A percentile compares a stretch with the other conserved stretches of the same genome.
phyloP scores from a whole-genome alignment of 2,329 filamentous ascomycete genomes.

The Dactylellina sp. region DNA sequence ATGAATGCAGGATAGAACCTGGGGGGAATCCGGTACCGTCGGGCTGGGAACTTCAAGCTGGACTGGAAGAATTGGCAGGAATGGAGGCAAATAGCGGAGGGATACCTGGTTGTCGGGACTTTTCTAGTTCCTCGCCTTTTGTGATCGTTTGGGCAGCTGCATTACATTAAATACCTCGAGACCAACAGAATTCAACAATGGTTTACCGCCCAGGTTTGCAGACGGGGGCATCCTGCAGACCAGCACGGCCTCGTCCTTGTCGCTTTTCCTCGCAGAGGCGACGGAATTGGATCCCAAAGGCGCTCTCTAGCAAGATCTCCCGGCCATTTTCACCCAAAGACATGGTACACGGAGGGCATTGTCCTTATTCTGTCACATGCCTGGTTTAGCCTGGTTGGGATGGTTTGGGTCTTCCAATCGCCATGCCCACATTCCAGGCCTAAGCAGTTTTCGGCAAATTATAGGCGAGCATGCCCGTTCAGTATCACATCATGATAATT shows the following conservation, averaged over 20 bases:
- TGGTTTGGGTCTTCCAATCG: constrained; percentile 7
- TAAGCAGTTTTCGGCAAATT: constrained; percentile 50
- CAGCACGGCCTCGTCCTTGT: neutral
- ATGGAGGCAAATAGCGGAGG: constrained; percentile 38
- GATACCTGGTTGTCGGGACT: constrained; percentile 53
- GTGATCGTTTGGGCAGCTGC: constrained; percentile 44
- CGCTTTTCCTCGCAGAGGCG: constrained; percentile 32
- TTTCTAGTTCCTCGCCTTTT: constrained; percentile 19
- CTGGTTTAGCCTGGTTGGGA: constrained; percentile 21
- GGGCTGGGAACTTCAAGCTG: constrained; percentile 41
- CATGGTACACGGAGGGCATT: constrained; percentile 26
- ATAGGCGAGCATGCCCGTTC: constrained; percentile 33
- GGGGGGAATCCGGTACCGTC: constrained; percentile 40
- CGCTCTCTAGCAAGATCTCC: constrained; percentile 19
- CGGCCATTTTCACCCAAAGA: constrained; percentile 32
- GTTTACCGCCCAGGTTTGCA: too few species aligned
- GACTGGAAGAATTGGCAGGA: constrained; percentile 21
- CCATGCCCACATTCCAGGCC: constrained; percentile 28
- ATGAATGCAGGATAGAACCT: constrained; percentile 21
- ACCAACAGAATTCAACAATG: neutral
- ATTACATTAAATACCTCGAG: constrained; percentile 55
- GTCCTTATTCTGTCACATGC: constrained; percentile 26
- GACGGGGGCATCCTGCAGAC: too few species aligned
- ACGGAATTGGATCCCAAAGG: constrained; percentile 54
- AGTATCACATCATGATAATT: constrained; percentile 38